Evolutionary conservation across 176 grass and related monocot genomes (phyloP), one percentile per base, ranked within the genome.

Genomic region (Urochloa ruziziensis): DNA sequence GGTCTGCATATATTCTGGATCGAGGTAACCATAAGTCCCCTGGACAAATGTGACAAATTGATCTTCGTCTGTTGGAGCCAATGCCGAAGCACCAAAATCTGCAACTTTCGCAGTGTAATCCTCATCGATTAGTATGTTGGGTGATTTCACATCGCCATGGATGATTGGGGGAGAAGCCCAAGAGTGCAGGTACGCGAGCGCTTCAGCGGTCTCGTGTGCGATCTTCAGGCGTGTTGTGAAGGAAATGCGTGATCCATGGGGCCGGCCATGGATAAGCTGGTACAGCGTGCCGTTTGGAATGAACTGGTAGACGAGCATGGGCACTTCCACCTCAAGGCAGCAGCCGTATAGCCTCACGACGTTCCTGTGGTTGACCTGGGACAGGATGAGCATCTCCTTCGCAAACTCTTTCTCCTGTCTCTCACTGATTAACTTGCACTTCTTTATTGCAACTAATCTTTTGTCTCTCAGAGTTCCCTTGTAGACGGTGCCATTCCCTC

Each of bases 291-390:
- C 91, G 16, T 80, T 86, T 9, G 85, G 82, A 47, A 94, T 68
- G 70, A 82, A 94, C 85, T 86, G 78, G 75, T 88, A 94, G 6
- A 94, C 91, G 60, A 94, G 80, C 58, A 94, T 91, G 35, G 91
- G 91, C 2, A 94, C 86, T 56, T 94, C 91, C 56, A 88, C 88
- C 77, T 94, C 91, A 14, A 94, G 78, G 78, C 91, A 94, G 68
- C 88, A 94, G 5, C 91, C 91, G 37, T 87, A 77, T 23, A 94
- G 79, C 77, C 54, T 91, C 14, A 94, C 91, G 53, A 94, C 83
- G 75, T 94, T 88, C 3, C 78, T 61, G 67, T 94, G 91, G 49
- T 94, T 94, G 59, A 94, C 79, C 60, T 89, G 58, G 9, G 87
- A 89, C 71, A 89, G 47, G 75, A 89, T 89, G 42, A 89, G 74